Conservation (phyloP, 495 filamentous ascomycete species). For the Sordaria brevicollis region DNA sequence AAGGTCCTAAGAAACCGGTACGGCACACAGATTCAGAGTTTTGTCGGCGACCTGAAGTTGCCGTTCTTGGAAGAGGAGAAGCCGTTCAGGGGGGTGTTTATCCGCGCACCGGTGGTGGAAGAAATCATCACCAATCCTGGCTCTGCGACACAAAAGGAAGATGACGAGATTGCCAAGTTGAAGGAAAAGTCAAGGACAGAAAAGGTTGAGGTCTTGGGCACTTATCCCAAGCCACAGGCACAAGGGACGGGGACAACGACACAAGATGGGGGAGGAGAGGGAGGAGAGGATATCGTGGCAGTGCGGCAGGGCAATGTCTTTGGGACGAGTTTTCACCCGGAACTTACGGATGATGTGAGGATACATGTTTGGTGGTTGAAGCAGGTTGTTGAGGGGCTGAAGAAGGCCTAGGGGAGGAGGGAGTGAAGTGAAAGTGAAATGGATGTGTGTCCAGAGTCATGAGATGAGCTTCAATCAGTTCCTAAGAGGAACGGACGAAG, state of each 20-base stretch:
- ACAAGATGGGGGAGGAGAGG: slow-evolving; percentile 26
- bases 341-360: slow-evolving; percentile 77
- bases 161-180: slow-evolving; percentile 7
- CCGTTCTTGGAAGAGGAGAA: slow-evolving; percentile 47
- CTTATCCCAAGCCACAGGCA: slow-evolving; percentile 26
- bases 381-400: slow-evolving; percentile 43
- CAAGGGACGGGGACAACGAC: slow-evolving; percentile 7
- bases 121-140: slow-evolving; percentile 55
- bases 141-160: slow-evolving; percentile 28
- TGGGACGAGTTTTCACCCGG: slow-evolving; percentile 94
- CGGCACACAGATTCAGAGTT: slow-evolving; percentile 87
- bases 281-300: slow-evolving; percentile 68
- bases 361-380: slow-evolving; percentile 93
- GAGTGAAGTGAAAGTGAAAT: too few species aligned
- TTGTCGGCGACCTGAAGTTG: slow-evolving; percentile 66
- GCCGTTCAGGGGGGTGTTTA: slow-evolving; percentile 80
- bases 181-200: background rate
- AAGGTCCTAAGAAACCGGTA: slow-evolving; percentile 93
- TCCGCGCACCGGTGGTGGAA: slow-evolving; percentile 89
- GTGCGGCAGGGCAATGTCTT: slow-evolving; percentile 91
- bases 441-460: too few species aligned
- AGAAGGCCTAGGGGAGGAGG: slow-evolving; percentile 2
- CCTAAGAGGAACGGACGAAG: too few species aligned
- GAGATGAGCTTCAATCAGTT: too few species aligned
- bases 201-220: slow-evolving; percentile 49